Evolutionary conservation across 2,329 filamentous ascomycete species (phyloP).

Genomic region (Arthrobotrys sinensis): DNA sequence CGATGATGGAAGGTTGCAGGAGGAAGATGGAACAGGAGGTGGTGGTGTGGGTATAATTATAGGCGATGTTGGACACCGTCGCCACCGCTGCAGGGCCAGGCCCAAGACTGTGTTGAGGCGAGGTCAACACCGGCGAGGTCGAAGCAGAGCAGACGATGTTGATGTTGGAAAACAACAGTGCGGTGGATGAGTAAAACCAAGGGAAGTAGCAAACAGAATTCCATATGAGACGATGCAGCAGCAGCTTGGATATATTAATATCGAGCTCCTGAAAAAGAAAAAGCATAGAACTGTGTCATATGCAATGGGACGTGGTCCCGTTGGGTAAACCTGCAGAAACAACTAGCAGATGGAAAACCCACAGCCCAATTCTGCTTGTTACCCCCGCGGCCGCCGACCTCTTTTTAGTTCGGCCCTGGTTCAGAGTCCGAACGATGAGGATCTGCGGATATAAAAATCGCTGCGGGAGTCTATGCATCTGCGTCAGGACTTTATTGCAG

Average conservation of each 20-base stretch:
- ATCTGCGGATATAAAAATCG: slow-evolving; percentile 50
- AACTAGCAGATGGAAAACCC: slow-evolving; percentile 38
- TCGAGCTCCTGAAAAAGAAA: slow-evolving; percentile 11
- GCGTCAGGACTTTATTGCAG: slow-evolving; percentile 2
- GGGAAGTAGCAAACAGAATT: too few species aligned
- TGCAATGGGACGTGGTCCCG: slow-evolving; percentile 54
- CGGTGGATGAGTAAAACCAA: too few species aligned
- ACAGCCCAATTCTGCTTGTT: slow-evolving; percentile 12
- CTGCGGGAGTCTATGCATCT: slow-evolving; percentile 16
- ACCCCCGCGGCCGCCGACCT: slow-evolving; percentile 34
- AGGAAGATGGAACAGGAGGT: background rate
- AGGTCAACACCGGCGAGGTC: slow-evolving; percentile 14
- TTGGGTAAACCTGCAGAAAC: slow-evolving; percentile 52
- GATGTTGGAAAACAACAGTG: slow-evolving; percentile 17
- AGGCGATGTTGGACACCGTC: slow-evolving; percentile 30
- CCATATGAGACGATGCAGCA: slow-evolving; percentile 13
- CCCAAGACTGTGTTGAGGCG: slow-evolving; percentile 46
- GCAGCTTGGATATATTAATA: slow-evolving; percentile 13
- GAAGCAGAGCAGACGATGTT: slow-evolving; percentile 3
- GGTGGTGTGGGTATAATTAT: slow-evolving; percentile 27
- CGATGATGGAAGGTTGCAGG: slow-evolving; percentile 25
- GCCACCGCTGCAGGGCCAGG: slow-evolving; percentile 25
- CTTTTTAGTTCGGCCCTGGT: slow-evolving; percentile 30
- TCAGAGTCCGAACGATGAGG: slow-evolving; percentile 22
- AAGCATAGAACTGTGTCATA: slow-evolving; percentile 31